Percentiles rank a stretch among this genome's conserved stretches.
phyloP scores from a whole-genome alignment of 2,329 filamentous ascomycete genomes.

The Penicillium sp. region DNA sequence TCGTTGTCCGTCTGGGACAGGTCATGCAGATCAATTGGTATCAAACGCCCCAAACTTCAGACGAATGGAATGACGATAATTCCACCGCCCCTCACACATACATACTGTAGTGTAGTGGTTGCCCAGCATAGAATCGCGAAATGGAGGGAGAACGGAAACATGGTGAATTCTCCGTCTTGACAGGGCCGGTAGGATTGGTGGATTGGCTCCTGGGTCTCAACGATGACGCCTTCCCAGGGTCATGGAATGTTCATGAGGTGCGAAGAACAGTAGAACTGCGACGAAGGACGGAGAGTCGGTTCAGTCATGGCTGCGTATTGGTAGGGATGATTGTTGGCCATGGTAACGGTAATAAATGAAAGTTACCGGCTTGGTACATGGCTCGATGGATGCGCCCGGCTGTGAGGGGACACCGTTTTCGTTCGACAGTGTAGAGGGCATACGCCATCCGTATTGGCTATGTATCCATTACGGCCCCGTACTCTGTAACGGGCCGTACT shows the following conservation, averaged over 20 bases:
- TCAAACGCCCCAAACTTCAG: neutral
- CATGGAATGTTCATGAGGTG: constrained; percentile 31
- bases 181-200: neutral
- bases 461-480: neutral
- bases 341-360: neutral
- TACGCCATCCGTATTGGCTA: neutral
- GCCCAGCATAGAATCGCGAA: neutral
- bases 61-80: neutral
- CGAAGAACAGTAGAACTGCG: neutral
- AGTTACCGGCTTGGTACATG: neutral
- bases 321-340: neutral
- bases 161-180: neutral
- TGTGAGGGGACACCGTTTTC: neutral
- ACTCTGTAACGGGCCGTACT: neutral
- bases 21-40: constrained; percentile 1
- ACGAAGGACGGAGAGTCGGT: neutral
- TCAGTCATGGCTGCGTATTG: neutral
- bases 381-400: neutral
- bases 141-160: neutral
- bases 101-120: neutral
- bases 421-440: neutral
- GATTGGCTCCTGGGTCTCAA: constrained; percentile 2
- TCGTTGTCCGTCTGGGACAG: neutral
- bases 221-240: constrained; percentile 18
- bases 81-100: neutral